Base-by-base conservation (phyloP, 1,284 basidiomycete species). In the Boletus semigastroideus region DNA sequence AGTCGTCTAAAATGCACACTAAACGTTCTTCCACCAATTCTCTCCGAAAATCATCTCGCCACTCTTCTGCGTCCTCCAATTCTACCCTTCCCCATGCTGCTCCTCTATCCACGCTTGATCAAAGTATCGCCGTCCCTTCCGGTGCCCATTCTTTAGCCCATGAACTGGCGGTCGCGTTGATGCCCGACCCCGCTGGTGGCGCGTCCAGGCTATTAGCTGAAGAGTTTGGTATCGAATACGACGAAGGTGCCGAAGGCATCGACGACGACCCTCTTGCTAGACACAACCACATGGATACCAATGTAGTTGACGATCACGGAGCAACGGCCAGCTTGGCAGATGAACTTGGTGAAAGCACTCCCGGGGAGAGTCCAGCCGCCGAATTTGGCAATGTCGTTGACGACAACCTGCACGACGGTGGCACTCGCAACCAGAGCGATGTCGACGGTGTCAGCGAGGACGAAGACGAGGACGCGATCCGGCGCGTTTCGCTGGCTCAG, bases 181-280 rank as follows among this genome's bases (percentile, higher is more conserved):
- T 91, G 81, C 89, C 89, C 31, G 89, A 91, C 69, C 90, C 89
- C 0, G 85, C 78, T 51, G 76, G 67, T 11, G 52, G 61, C 36
- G 79, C 86, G 40, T 90, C 88, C 14, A 86, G 82, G 66, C 66
- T 90, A 41, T 74, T 92, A 11, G 87, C 87, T 20, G 89, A 91
- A 65, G 90, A 92, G 68, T 88, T 92, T 59, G 89, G 89, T 11
- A 86, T 92, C 56, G 90, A 92, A 64, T 91, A 87, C 59, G 89
- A 92, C 55, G 89, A 90, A 64, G 89, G 86, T 30, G 87, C 87
- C 31, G 87, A 91, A 70, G 88, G 86, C 37, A 89, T 87, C 55
- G 88, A 79, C 50, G 68, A 67, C 58, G 44, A 64, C 47, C 58
- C 53, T 22, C 53, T 65, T 27, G 44, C 46, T 27, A 41, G 36